Evolutionary conservation across 768 basidiomycete genomes (phyloP), one percentile per base, ranked within the genome.

Genomic region (Lactifluus subvellereus): DNA sequence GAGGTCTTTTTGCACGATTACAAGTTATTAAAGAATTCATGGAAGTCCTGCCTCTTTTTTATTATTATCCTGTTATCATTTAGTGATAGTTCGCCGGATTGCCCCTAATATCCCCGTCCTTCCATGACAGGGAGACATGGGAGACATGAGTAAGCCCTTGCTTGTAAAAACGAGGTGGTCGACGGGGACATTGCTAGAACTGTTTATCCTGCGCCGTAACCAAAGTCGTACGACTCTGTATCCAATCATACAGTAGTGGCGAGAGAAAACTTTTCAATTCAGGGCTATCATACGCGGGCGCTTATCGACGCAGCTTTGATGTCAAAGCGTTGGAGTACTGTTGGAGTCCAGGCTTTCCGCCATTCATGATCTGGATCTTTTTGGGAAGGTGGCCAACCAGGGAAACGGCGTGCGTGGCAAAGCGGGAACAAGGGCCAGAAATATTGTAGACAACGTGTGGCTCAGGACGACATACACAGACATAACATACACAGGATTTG

Each of bases 401-500:
- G 53, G 18, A 42, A 18, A 33, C 32, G 63, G 63, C 63, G 63
- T 55, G 54, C 18, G 54, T 54, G 58, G 58, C 63, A 60, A 64
- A 54, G 45, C 47, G 52, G 50, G 52, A 32, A 45, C 38, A 33
- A 52, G 14, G 27, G 18, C 30, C 37, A 16, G 42, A 22, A 16
- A 33, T 16, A 9, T 14, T 6, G 40, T 20, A 27, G 45, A 54
- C 49, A 20, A n/a, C 40, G 14, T 13, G 43, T 57, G 51, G 27
- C 18, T 14, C 16, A 6, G 30, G 20, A 32, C 40, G n/a, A 49
- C 52, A 10, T 42, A 54, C 52, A 42, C 6, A 38, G 27, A 35
- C 20, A 48, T 22, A 48, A 48, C 47, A 48, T 48, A 48, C 22
- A 35, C 32, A 57, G 27, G 27, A 55, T 51, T 51, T 51, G 32